Base-by-base conservation (phyloP, 2,329 filamentous ascomycete genomes). In the Pseudogymnoascus sp. region DNA sequence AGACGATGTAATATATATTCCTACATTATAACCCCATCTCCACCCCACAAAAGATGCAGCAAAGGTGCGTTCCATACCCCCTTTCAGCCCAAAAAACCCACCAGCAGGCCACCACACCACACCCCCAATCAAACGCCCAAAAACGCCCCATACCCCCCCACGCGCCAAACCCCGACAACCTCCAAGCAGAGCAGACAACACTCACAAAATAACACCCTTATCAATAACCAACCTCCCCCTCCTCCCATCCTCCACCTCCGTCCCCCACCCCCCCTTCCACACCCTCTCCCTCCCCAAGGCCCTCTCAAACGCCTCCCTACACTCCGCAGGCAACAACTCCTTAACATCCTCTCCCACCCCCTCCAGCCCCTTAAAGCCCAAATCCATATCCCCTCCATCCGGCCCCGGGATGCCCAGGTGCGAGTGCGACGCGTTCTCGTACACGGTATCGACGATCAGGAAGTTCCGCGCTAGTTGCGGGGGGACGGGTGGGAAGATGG, bases 251-350 rank as follows among this genome's bases (percentile, higher is more conserved):
- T 80, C 75, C 37, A 74, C 79, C 75, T 97, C 92, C 4, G 83
- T 80, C 14, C 83, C 83, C 91, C 92, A 96, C 66, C 81, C 82
- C 33, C 75, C 78, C 73, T 90, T 90, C 90, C 92, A 97, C 62
- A 82, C 76, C 65, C 76, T 74, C 74, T 96, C 90, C 62, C 82
- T 79, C 10, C 77, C 76, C 61, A 86, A 78, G 2, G 90, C 87
- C 62, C 82, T 78, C 60, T 91, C 79, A 66, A 96, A 92, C 0
- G 90, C 88, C 38, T 79, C 77, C 38, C 88, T 83, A 73, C 91
- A 94, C 66, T 90, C 86, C 1, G 81, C 75, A 1, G 88, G 88
- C 64, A 92, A 78, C 64, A 88, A 79, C 31, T 84, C 82, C 63
- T 83, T 78, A 66, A 91, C 79, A 8, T 91, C 88, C 60, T 85